Conservation (phyloP, 495 filamentous ascomycete species). For the Aspergillus panamensis region DNA sequence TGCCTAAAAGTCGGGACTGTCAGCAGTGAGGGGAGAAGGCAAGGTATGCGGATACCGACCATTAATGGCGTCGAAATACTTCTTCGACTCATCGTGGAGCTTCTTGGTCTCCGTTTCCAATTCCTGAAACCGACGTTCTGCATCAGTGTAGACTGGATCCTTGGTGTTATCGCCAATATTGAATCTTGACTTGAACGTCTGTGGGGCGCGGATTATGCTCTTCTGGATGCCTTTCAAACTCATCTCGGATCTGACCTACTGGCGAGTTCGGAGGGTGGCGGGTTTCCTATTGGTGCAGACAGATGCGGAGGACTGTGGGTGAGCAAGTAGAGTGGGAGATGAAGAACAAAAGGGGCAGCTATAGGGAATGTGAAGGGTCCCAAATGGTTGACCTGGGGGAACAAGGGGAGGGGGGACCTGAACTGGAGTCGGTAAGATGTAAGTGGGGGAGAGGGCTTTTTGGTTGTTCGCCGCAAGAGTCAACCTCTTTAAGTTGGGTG, state of each 20-base stretch:
- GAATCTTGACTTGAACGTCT: slow-evolving; percentile 85
- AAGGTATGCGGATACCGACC: slow-evolving; percentile 38
- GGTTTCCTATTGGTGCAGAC: not conserved
- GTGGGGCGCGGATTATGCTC: slow-evolving; percentile 81
- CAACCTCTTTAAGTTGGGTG: not conserved
- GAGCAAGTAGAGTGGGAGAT: not conserved
- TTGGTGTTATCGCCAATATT: slow-evolving; percentile 92
- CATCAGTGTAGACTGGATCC: slow-evolving; percentile 90
- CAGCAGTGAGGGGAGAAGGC: slow-evolving; percentile 3
- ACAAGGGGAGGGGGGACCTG: slow-evolving; percentile 3
- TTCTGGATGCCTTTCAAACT: slow-evolving; percentile 97
- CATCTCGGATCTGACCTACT: slow-evolving; percentile 50
- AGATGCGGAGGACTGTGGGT: not conserved
- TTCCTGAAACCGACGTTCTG: slow-evolving; percentile 90
- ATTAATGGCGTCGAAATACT: slow-evolving; percentile 95
- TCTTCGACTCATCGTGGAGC: slow-evolving; percentile 90
- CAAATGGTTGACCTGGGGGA: not conserved
- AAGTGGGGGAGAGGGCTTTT: slow-evolving; percentile 10
- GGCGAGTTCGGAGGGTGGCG: not conserved
- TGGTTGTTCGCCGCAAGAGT: slow-evolving; percentile 11
- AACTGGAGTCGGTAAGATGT: slow-evolving; percentile 12
- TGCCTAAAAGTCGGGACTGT: slow-evolving; percentile 51
- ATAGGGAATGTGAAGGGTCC: not conserved
- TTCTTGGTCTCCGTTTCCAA: slow-evolving; percentile 94
- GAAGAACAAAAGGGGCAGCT: slow-evolving; percentile 7